Evolutionary conservation across 2,329 filamentous ascomycete genomes (phyloP).

Genomic region (Helminthosporium solani): DNA sequence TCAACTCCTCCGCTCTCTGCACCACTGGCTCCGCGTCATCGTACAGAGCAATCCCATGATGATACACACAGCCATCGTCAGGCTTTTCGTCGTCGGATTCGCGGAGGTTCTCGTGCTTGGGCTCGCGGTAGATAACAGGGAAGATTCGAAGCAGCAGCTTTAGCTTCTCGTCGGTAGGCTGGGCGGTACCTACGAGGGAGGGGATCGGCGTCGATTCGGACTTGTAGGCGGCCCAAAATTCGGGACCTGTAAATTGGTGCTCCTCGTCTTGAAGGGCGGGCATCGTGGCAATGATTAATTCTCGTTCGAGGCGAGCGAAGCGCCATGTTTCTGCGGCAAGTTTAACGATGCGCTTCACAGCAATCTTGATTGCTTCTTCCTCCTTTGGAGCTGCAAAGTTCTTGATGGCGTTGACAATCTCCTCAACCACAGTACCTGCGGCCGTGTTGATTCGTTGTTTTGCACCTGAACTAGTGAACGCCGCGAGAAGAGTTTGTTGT

Average conservation of each 20-base stretch:
- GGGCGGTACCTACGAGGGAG: conserved; percentile 26
- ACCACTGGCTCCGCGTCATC: conserved; percentile 45
- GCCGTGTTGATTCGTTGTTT: conserved; percentile 59
- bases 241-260: conserved; percentile 32
- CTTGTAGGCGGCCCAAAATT: conserved; percentile 39
- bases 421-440: conserved; percentile 57
- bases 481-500: conserved; percentile 58
- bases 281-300: conserved; percentile 56
- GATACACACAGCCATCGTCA: conserved; percentile 53
- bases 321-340: conserved; percentile 60
- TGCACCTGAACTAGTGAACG: conserved; percentile 57
- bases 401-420: conserved; percentile 57
- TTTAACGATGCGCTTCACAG: conserved; percentile 58
- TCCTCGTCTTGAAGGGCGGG: conserved; percentile 41
- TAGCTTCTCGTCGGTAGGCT: conserved; percentile 33
- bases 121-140: conserved; percentile 55
- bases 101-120: conserved; percentile 48
- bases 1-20: conserved; percentile 37
- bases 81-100: conserved; percentile 42
- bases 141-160: conserved; percentile 54
- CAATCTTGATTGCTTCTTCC: conserved; percentile 52
- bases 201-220: conserved; percentile 35
- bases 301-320: conserved; percentile 57
- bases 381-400: conserved; percentile 55
- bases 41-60: conserved; percentile 52